Percentiles rank a stretch among this genome's conserved stretches.
Conservation (phyloP, 139 green algal species). For the Trebouxia sp. region DNA sequence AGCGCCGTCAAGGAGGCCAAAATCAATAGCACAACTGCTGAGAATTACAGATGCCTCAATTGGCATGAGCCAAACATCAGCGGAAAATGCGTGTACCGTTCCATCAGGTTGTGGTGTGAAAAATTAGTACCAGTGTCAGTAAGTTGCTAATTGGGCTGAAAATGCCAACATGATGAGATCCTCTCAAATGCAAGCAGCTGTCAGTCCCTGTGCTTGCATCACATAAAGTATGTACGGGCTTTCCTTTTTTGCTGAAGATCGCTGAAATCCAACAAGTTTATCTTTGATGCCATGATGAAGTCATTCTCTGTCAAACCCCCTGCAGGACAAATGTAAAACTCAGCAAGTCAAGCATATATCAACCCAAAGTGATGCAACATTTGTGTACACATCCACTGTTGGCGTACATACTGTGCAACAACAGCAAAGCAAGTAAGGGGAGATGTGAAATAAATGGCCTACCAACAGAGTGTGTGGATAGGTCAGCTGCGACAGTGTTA, state of each 20-base stretch:
- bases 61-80: too few relatives aligned
- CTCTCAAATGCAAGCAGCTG: too few relatives aligned
- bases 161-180: too few relatives aligned
- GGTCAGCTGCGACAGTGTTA: constrained; percentile 60
- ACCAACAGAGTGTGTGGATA: constrained; percentile 65
- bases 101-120: too few relatives aligned
- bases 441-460: not conserved
- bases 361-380: too few relatives aligned
- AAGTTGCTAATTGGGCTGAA: too few relatives aligned
- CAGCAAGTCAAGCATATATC: too few relatives aligned
- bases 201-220: not conserved
- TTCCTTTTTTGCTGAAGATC: constrained; percentile 53
- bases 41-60: too few relatives aligned
- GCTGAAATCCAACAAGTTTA: constrained; percentile 69
- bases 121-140: too few relatives aligned
- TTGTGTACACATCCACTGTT: not conserved
- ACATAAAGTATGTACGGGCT: constrained; percentile 6
- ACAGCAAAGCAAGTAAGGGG: not conserved
- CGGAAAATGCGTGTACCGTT: too few relatives aligned
- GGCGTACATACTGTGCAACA: not conserved
- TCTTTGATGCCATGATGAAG: constrained; percentile 88
- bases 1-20: too few relatives aligned
- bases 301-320: constrained; percentile 91
- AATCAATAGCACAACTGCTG: too few relatives aligned
- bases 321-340: constrained; percentile 12